phyloP scores from a whole-genome alignment of 2,329 filamentous ascomycete genomes.

The Talaromyces sp. region DNA sequence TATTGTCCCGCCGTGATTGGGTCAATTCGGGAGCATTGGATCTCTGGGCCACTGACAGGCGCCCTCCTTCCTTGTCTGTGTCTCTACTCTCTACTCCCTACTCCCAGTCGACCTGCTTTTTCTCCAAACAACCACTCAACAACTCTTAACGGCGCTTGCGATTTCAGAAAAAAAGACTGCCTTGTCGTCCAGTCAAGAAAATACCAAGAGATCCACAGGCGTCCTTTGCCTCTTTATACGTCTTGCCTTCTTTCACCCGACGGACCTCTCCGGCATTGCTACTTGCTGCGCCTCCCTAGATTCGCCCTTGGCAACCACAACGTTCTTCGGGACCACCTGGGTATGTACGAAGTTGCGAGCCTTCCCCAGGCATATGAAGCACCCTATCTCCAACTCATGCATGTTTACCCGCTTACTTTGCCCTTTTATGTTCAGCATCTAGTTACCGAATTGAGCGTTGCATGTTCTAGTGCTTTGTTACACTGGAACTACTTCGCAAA shows the following conservation, averaged over 20 bases:
- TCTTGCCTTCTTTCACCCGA: not conserved
- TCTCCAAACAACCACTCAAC: not conserved
- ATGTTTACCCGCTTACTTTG: not conserved
- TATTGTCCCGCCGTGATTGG: not conserved
- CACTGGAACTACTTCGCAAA: not conserved
- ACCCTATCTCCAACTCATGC: not conserved
- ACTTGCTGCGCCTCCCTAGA: not conserved
- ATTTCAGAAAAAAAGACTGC: not conserved
- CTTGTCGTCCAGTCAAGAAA: not conserved
- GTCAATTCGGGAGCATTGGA: too few relatives aligned
- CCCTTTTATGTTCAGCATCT: not conserved
- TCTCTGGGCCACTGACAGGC: not conserved
- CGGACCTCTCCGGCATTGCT: not conserved
- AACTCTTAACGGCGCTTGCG: not conserved
- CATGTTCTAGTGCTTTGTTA: not conserved
- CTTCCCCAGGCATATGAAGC: not conserved
- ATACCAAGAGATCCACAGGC: not conserved
- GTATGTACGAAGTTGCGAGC: not conserved
- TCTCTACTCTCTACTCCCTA: not conserved
- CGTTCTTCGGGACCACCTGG: too few relatives aligned
- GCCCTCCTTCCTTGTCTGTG: not conserved
- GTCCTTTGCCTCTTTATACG: not conserved
- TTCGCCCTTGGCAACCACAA: not conserved
- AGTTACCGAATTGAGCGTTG: not conserved
- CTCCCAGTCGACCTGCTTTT: not conserved